A percentile compares a stretch with the other conserved stretches of the same genome.
Evolutionary conservation across 768 basidiomycete species (phyloP).

Genomic region (Fomitopsis serialis): DNA sequence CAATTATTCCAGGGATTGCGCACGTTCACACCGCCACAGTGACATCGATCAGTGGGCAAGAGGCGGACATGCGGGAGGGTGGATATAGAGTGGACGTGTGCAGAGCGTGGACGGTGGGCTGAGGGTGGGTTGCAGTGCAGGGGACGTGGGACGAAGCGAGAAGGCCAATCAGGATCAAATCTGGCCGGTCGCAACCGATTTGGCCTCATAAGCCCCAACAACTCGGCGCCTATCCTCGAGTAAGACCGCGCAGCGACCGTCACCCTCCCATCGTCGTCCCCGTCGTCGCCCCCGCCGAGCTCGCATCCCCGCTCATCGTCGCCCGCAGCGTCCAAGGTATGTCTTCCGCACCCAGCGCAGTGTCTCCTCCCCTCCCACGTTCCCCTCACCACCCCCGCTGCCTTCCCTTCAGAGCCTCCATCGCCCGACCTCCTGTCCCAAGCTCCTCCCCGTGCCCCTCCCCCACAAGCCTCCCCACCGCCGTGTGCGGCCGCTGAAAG

Average conservation of each 20-base stretch:
- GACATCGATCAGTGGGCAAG: too few relatives aligned
- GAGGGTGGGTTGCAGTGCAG: too few relatives aligned
- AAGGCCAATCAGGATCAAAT: neutral
- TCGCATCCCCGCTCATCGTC: conserved; percentile 2
- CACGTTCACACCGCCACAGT: too few relatives aligned
- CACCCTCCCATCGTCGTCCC: neutral
- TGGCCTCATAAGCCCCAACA: conserved; percentile 1
- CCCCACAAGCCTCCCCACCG: conserved; percentile 24
- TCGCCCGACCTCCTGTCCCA: conserved; percentile 18
- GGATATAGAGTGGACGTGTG: too few relatives aligned
- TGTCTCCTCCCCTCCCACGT: conserved; percentile 38
- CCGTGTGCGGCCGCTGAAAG: conserved; percentile 20
- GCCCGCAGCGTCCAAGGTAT: conserved; percentile 12
- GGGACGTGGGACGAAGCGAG: neutral
- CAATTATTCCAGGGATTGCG: too few relatives aligned
- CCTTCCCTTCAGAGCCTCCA: conserved; percentile 76
- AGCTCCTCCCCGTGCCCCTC: conserved; percentile 12
- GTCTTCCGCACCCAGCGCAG: conserved; percentile 7
- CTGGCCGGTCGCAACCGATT: neutral
- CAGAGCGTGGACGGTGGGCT: too few relatives aligned
- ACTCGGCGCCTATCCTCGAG: neutral
- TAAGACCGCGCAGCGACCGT: neutral
- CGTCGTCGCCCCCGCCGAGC: conserved; percentile 7
- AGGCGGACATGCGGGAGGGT: too few relatives aligned
- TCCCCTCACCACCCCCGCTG: conserved; percentile 83